These are phyloP conservation scores for Ilyonectria robusta DNA, from an alignment of 2,329 filamentous ascomycete species.

Conservation along the genomic window DNA sequence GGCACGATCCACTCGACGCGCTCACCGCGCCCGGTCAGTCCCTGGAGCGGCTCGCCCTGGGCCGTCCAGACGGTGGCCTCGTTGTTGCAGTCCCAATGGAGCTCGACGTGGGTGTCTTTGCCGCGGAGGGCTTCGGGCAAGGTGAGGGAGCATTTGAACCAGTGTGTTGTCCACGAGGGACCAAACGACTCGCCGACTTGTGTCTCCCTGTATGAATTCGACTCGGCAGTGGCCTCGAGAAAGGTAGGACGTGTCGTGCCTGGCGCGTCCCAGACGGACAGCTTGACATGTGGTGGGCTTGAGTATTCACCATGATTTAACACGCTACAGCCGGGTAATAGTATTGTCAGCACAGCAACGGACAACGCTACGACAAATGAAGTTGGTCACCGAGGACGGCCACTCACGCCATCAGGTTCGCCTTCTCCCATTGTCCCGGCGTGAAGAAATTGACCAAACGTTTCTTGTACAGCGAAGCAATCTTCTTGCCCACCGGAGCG, in stretches of 20 bases:
- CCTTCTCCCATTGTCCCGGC: conserved; percentile 81
- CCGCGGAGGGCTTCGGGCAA: conserved; percentile 75
- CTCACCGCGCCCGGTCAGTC: conserved; percentile 90
- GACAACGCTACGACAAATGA: conserved; percentile 47
- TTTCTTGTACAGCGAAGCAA: conserved; percentile 34
- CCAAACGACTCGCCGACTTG: conserved; percentile 87
- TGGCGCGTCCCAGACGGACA: conserved; percentile 89
- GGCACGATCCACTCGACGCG: conserved; percentile 93
- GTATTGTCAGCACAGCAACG: background rate
- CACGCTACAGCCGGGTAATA: conserved; percentile 13
- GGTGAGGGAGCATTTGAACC: conserved; percentile 89
- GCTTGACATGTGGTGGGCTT: conserved; percentile 83
- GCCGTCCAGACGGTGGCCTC: conserved; percentile 96
- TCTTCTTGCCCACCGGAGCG: conserved; percentile 23
- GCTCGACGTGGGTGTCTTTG: conserved; percentile 71
- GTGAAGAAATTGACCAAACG: conserved; percentile 40
- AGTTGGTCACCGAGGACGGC: background rate
- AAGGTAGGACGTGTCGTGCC: conserved; percentile 86
- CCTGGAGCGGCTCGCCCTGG: conserved; percentile 89
- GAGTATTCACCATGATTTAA: conserved; percentile 56
- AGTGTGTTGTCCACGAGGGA: conserved; percentile 97
- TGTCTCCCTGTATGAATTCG: conserved; percentile 77
- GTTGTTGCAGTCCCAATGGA: conserved; percentile 96
- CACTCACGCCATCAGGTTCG: conserved; percentile 78
- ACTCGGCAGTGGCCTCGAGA: conserved; percentile 80